A percentile compares a stretch with the other conserved stretches of the same genome.
Conservation (phyloP, 352 stramenopile genomes). For the Phytophthora sp. region DNA sequence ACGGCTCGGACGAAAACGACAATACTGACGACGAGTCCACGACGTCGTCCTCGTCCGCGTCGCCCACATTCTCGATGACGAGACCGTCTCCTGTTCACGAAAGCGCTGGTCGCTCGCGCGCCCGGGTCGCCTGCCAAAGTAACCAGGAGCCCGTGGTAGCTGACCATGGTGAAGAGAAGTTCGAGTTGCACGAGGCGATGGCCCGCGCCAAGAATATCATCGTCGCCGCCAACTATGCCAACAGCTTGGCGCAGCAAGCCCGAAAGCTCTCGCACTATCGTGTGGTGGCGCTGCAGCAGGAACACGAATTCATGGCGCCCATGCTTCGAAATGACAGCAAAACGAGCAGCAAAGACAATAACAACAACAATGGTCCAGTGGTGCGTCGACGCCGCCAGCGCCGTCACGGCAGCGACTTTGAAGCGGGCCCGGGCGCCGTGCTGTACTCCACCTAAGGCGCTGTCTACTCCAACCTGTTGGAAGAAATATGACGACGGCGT, state of each 20-base stretch:
- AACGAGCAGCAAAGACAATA: constrained; percentile 36
- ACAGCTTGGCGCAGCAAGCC: constrained; percentile 74
- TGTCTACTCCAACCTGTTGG: constrained; percentile 20
- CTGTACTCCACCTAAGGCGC: constrained; percentile 37
- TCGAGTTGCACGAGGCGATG: constrained; percentile 59
- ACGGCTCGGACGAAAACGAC: constrained; percentile 54
- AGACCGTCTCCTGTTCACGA: constrained; percentile 6
- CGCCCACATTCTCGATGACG: constrained; percentile 28
- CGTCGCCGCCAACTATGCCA: constrained; percentile 60
- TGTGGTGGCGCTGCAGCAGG: constrained; percentile 67
- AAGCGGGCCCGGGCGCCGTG: constrained; percentile 16
- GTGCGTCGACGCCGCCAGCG: constrained; percentile 37
- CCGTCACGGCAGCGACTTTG: constrained; percentile 28
- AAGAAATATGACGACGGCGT: constrained; percentile 33
- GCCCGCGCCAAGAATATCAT: constrained; percentile 66
- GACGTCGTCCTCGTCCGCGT: constrained; percentile 34
- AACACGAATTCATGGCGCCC: constrained; percentile 51
- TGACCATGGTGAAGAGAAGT: constrained; percentile 9
- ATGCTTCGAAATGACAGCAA: constrained; percentile 31
- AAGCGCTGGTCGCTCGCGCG: constrained; percentile 28
- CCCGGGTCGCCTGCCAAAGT: constrained; percentile 29
- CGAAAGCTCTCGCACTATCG: constrained; percentile 73
- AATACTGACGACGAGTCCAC: constrained; percentile 36
- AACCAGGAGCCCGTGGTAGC: constrained; percentile 14
- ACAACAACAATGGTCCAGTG: constrained; percentile 22